Evolutionary conservation across 495 filamentous ascomycete species (phyloP).

Genomic region (Evernia prunastri): DNA sequence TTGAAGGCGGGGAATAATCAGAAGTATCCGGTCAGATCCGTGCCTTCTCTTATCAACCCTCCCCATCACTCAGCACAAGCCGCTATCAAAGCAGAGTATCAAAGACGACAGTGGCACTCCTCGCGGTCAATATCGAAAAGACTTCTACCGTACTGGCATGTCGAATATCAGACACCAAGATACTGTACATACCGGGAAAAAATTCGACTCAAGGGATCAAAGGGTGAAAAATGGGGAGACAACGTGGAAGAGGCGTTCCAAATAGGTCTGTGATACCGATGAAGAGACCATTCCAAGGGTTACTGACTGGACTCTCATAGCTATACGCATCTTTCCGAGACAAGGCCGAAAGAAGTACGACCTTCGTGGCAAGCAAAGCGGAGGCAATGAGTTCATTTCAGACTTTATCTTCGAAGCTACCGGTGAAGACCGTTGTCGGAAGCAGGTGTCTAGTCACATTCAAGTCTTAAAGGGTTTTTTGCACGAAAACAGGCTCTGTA

Average conservation of each 20-base stretch:
- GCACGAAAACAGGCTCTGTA: constrained; percentile 49
- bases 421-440: constrained; percentile 60
- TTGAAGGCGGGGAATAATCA: not conserved
- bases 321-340: constrained; percentile 69
- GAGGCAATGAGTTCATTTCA: constrained; percentile 86
- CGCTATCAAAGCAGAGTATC: constrained; percentile 14
- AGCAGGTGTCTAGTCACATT: constrained; percentile 94
- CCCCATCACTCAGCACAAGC: constrained; percentile 13
- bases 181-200: constrained; percentile 61
- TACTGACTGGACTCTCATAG: constrained; percentile 41
- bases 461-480: constrained; percentile 90
- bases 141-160: constrained; percentile 10
- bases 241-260: constrained; percentile 81
- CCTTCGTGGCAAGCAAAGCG: constrained; percentile 63
- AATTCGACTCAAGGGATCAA: constrained; percentile 39
- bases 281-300: constrained; percentile 14
- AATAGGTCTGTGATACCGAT: constrained; percentile 57
- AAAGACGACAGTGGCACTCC: constrained; percentile 1
- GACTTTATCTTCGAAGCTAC: constrained; percentile 70
- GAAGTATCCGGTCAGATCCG: not conserved
- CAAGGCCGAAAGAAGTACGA: constrained; percentile 77
- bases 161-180: constrained; percentile 25
- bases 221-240: constrained; percentile 65
- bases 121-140: not conserved
- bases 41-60: not conserved